These are phyloP conservation scores for Trichophyton benhamiae DNA, from an alignment of 2,329 filamentous ascomycete species.

Conservation along the genomic window DNA sequence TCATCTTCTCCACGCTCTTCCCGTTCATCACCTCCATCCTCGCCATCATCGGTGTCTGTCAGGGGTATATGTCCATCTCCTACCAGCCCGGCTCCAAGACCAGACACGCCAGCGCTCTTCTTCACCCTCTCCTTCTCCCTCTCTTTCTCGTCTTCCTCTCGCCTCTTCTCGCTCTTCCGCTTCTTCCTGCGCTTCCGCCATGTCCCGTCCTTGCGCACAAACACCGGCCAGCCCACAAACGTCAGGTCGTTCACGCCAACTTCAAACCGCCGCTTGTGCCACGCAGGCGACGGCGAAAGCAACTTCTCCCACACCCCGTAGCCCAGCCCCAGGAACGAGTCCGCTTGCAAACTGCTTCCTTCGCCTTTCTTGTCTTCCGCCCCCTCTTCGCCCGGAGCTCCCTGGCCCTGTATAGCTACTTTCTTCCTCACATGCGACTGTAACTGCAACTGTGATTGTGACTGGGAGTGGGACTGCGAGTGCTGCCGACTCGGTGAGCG, in stretches of 20 bases:
- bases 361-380: not conserved
- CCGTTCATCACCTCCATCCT: not conserved
- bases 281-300: slow-evolving; percentile 60
- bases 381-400: not conserved
- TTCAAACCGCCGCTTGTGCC: slow-evolving; percentile 73
- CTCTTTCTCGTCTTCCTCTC: slow-evolving; percentile 17
- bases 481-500: too few species aligned
- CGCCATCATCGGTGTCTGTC: not conserved
- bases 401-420: not conserved
- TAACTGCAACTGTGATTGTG: too few species aligned
- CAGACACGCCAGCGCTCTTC: slow-evolving; percentile 19
- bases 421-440: not conserved
- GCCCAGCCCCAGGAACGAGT: slow-evolving; percentile 60
- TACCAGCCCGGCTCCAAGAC: not conserved
- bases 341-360: slow-evolving; percentile 9
- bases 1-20: not conserved
- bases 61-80: not conserved
- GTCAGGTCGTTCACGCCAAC: slow-evolving; percentile 66
- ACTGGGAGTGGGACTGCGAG: too few species aligned
- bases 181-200: slow-evolving; percentile 50
- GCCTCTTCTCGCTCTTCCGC: slow-evolving; percentile 17
- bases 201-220: slow-evolving; percentile 62
- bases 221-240: slow-evolving; percentile 73
- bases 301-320: slow-evolving; percentile 70
- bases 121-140: slow-evolving; percentile 16